phyloP scores from a whole-genome alignment of 345 rosid genomes.

The Populus alba region DNA sequence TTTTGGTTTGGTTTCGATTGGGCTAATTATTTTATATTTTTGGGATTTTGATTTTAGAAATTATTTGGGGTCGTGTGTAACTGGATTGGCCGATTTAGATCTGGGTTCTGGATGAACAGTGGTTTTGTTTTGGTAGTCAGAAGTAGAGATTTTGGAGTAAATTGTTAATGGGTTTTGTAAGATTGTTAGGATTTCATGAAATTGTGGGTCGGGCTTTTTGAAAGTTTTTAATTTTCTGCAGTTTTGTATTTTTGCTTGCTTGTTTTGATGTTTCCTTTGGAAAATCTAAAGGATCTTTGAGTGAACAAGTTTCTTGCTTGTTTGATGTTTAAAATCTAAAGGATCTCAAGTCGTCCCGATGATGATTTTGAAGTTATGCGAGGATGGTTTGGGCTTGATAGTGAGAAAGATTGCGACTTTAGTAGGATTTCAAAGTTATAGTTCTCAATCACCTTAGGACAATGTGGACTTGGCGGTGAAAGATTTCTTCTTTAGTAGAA shows the following conservation, averaged over 20 bases:
- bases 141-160: background rate
- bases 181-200: background rate
- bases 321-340: background rate
- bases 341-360: background rate
- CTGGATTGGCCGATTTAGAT: constrained; percentile 8
- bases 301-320: background rate
- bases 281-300: background rate
- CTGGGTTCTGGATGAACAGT: constrained; percentile 17
- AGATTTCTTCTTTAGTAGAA: background rate
- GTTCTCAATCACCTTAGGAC: background rate
- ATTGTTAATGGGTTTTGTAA: background rate
- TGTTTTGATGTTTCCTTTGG: background rate
- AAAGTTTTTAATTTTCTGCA: too few relatives aligned
- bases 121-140: background rate
- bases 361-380: background rate
- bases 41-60: background rate
- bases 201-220: background rate
- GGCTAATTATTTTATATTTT: background rate
- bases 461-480: background rate
- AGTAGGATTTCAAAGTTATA: background rate
- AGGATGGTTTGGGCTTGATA: background rate
- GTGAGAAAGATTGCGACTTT: background rate
- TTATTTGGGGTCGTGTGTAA: background rate
- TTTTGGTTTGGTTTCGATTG: constrained; percentile 4
- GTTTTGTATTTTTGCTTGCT: background rate